phyloP scores from a whole-genome alignment of 768 basidiomycete species.

The Tulasnella sp. region DNA sequence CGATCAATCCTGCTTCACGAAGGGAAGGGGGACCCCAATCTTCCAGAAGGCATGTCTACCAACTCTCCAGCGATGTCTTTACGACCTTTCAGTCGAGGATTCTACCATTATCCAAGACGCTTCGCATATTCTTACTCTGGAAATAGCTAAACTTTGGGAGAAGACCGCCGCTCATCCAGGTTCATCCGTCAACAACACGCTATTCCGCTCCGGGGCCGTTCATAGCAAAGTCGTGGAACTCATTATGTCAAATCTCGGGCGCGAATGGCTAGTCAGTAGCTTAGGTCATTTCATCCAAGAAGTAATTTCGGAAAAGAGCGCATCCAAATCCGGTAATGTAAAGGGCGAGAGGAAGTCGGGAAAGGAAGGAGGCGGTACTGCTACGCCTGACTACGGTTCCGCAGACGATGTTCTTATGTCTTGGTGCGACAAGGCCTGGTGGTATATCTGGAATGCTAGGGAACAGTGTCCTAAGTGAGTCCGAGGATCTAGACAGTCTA shows the following conservation, averaged over 20 bases:
- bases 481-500: not conserved
- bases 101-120: slow-evolving; percentile 67
- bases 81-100: slow-evolving; percentile 67
- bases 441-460: slow-evolving; percentile 69
- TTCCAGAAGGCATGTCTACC: slow-evolving; percentile 40
- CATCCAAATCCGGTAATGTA: slow-evolving; percentile 40
- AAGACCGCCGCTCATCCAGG: slow-evolving; percentile 16
- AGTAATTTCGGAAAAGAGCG: slow-evolving; percentile 51
- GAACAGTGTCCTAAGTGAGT: slow-evolving; percentile 71
- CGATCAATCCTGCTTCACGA: slow-evolving; percentile 71
- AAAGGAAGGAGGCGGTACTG: not conserved
- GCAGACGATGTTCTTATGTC: slow-evolving; percentile 59
- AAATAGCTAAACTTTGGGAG: not conserved
- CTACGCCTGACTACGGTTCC: not conserved
- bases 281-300: slow-evolving; percentile 75
- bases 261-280: slow-evolving; percentile 71
- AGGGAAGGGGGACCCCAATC: slow-evolving; percentile 50
- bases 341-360: not conserved
- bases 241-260: slow-evolving; percentile 80
- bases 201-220: slow-evolving; percentile 60
- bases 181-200: slow-evolving; percentile 52
- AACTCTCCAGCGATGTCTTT: slow-evolving; percentile 61
- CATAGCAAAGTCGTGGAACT: slow-evolving; percentile 65
- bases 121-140: slow-evolving; percentile 35
- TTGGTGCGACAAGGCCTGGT: slow-evolving; percentile 82